phyloP scores from a whole-genome alignment of 2,329 filamentous ascomycete genomes.

The Pseudocercospora macadamiae region DNA sequence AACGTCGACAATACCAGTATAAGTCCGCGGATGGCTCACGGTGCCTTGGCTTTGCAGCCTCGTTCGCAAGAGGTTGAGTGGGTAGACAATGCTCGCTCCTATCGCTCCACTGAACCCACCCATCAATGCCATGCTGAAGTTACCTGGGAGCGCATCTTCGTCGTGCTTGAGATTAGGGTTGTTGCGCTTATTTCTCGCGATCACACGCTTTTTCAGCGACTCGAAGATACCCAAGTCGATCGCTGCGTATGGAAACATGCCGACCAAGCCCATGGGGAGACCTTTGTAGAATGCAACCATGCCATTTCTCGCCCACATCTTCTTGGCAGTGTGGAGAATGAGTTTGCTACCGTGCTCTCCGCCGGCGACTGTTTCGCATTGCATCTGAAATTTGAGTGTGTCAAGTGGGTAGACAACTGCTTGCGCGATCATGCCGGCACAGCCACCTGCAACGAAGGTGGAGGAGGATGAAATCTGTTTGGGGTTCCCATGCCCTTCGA shows the following conservation, averaged over 20 bases:
- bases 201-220: constrained; percentile 77
- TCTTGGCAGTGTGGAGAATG: constrained; percentile 78
- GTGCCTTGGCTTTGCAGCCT: constrained; percentile 88
- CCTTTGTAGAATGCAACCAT: constrained; percentile 83
- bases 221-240: constrained; percentile 97
- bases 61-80: constrained; percentile 89
- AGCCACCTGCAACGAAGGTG: constrained; percentile 86
- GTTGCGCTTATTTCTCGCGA: constrained; percentile 65
- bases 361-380: constrained; percentile 89
- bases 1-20: constrained; percentile 89
- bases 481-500: constrained; percentile 87
- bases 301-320: constrained; percentile 81
- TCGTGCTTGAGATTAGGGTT: constrained; percentile 67
- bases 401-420: constrained; percentile 95
- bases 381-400: constrained; percentile 81
- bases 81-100: constrained; percentile 92
- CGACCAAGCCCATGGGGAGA: constrained; percentile 87
- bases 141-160: constrained; percentile 74
- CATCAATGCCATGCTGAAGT: constrained; percentile 83
- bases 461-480: constrained; percentile 78
- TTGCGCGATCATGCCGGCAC: constrained; percentile 93
- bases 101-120: constrained; percentile 90
- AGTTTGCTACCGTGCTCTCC: constrained; percentile 82
- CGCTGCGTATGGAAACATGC: constrained; percentile 97
- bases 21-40: constrained; percentile 77